These are phyloP conservation scores for Fusarium scirpi DNA, from an alignment of 2,329 filamentous ascomycete species.

Conservation along the genomic window DNA sequence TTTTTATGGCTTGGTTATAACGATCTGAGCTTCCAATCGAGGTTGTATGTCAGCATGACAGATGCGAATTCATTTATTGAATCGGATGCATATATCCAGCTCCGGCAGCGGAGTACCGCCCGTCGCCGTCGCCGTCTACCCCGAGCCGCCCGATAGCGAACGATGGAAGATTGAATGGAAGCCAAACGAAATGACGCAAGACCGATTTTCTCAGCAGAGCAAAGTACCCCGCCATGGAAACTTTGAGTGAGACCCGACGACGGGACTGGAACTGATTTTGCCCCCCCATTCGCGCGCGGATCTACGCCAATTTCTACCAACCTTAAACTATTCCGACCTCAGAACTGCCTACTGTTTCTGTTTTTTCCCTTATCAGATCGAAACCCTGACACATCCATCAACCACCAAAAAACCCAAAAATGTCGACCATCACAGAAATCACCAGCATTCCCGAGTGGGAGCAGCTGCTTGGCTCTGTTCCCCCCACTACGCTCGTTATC, in stretches of 20 bases:
- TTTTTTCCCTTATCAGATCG: conserved; percentile 38
- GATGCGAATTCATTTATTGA: conserved; percentile 11
- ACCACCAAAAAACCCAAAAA: conserved; percentile 51
- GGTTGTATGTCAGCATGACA: conserved; percentile 19
- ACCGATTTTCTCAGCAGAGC: conserved; percentile 7
- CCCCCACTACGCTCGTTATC: conserved; percentile 78
- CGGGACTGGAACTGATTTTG: conserved; percentile 19
- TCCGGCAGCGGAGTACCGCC: conserved; percentile 26
- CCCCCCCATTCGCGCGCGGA: conserved; percentile 22
- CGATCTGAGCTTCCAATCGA: conserved; percentile 9
- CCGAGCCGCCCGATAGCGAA: conserved; percentile 15
- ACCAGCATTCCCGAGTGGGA: conserved; percentile 79
- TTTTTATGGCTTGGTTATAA: conserved; percentile 12
- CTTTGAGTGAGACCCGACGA: conserved; percentile 8
- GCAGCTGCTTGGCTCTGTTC: conserved; percentile 72
- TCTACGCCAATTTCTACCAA: conserved; percentile 13
- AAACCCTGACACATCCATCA: conserved; percentile 17
- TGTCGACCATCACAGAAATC: conserved; percentile 85
- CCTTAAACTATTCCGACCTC: conserved; percentile 19
- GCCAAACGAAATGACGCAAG: conserved; percentile 48
- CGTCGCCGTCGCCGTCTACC: conserved; percentile 3
- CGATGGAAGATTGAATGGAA: conserved; percentile 7
- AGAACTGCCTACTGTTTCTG: conserved; percentile 9
- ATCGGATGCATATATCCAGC: conserved; percentile 15
- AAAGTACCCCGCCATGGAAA: conserved; percentile 45